These are phyloP conservation scores for Penstemon eatonii DNA, from an alignment of 257 asterid genomes.

Conservation along the genomic window DNA sequence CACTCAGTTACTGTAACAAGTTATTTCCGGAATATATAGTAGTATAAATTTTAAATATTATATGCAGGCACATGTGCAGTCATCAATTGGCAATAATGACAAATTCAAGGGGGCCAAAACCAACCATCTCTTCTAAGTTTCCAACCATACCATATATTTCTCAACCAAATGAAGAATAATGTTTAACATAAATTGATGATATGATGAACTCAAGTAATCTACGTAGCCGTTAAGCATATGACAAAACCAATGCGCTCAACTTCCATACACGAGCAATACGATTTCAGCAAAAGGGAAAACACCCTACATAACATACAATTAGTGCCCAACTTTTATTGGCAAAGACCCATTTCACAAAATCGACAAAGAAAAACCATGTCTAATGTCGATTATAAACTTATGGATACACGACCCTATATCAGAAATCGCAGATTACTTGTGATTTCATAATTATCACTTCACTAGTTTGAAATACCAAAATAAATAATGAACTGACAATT, in stretches of 20 bases:
- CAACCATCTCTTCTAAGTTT: neutral
- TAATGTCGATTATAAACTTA: too few relatives aligned
- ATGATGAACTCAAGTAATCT: neutral
- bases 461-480: too few relatives aligned
- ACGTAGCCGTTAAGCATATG: neutral
- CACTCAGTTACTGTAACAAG: neutral
- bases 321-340: neutral
- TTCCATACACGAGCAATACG: neutral
- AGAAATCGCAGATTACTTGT: too few relatives aligned
- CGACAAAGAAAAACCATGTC: neutral
- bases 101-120: constrained; percentile 12
- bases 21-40: neutral
- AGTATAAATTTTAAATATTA: neutral
- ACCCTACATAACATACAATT: neutral
- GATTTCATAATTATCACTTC: too few relatives aligned
- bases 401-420: too few relatives aligned
- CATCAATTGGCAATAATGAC: neutral
- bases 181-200: neutral
- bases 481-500: too few relatives aligned
- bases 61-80: neutral
- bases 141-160: neutral
- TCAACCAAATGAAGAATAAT: constrained; percentile 2
- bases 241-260: neutral
- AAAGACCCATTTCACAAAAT: neutral
- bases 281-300: neutral